These are phyloP conservation scores for Xylaria sp. DNA, from an alignment of 2,329 filamentous ascomycete species.

Conservation along the genomic window DNA sequence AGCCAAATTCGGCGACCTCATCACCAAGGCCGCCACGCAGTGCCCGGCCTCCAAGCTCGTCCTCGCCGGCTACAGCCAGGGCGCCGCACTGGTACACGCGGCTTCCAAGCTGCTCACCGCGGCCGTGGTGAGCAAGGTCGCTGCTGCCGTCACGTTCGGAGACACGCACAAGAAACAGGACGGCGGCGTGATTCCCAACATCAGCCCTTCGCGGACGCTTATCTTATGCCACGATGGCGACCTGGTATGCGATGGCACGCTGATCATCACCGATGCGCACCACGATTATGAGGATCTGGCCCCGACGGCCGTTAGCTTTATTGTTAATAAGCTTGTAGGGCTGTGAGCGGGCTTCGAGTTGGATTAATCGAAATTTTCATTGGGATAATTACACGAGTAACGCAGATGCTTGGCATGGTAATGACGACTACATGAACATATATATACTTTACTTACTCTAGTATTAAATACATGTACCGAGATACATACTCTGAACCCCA, in stretches of 20 bases:
- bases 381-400: too few relatives aligned
- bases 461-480: background rate
- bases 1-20: constrained; percentile 48
- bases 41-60: constrained; percentile 56
- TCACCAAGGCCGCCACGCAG: constrained; percentile 48
- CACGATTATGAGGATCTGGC: constrained; percentile 49
- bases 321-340: constrained; percentile 28
- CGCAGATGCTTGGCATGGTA: too few relatives aligned
- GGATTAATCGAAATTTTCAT: background rate
- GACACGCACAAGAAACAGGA: constrained; percentile 54
- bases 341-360: background rate
- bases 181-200: constrained; percentile 47
- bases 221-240: constrained; percentile 62
- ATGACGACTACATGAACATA: too few relatives aligned
- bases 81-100: constrained; percentile 57
- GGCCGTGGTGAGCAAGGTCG: constrained; percentile 47
- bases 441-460: background rate
- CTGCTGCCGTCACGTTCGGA: constrained; percentile 56
- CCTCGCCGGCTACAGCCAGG: constrained; percentile 55
- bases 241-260: constrained; percentile 60
- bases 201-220: constrained; percentile 46
- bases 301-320: constrained; percentile 32
- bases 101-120: constrained; percentile 49
- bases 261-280: constrained; percentile 54
- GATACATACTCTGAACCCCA: background rate